These are phyloP conservation scores for Pyronema omphalodes DNA, from an alignment of 495 filamentous ascomycete genomes.

Conservation along the genomic window DNA sequence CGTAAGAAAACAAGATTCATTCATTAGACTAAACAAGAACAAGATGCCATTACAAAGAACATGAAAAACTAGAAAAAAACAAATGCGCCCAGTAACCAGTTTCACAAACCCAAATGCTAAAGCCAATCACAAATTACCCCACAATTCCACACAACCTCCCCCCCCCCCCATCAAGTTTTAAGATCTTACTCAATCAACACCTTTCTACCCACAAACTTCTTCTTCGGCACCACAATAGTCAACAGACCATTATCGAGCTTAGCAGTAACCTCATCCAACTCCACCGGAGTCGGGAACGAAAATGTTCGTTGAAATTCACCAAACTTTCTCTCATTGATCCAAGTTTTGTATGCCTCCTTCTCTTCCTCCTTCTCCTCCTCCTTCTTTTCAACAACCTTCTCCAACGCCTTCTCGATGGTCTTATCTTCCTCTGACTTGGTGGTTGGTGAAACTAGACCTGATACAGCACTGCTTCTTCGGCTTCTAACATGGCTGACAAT, in stretches of 20 bases:
- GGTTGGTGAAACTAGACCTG: slow-evolving; percentile 10
- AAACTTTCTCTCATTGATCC: slow-evolving; percentile 59
- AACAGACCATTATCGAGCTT: slow-evolving; percentile 59
- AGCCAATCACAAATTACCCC: background rate
- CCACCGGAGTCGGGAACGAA: slow-evolving; percentile 54
- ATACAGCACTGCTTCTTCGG: slow-evolving; percentile 16
- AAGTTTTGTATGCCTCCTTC: slow-evolving; percentile 32
- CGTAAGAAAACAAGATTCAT: too few species aligned
- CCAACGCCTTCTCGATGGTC: slow-evolving; percentile 6
- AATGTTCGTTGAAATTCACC: slow-evolving; percentile 71
- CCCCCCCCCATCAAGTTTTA: too few species aligned
- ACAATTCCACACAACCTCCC: background rate
- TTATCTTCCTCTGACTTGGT: slow-evolving; percentile 21
- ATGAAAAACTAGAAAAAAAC: too few species aligned
- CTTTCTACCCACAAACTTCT: slow-evolving; percentile 34
- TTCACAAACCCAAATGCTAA: background rate
- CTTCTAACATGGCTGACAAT: slow-evolving; percentile 25
- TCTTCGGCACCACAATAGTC: slow-evolving; percentile 61
- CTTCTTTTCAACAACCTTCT: slow-evolving; percentile 20
- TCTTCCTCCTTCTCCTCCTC: slow-evolving; percentile 23
- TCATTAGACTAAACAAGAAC: too few species aligned
- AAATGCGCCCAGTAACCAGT: too few species aligned
- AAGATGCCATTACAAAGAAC: too few species aligned
- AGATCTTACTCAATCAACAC: slow-evolving; percentile 37
- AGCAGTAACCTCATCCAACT: slow-evolving; percentile 67